phyloP scores from a whole-genome alignment of 2,329 filamentous ascomycete genomes.

The Trichoderma pleuroti region DNA sequence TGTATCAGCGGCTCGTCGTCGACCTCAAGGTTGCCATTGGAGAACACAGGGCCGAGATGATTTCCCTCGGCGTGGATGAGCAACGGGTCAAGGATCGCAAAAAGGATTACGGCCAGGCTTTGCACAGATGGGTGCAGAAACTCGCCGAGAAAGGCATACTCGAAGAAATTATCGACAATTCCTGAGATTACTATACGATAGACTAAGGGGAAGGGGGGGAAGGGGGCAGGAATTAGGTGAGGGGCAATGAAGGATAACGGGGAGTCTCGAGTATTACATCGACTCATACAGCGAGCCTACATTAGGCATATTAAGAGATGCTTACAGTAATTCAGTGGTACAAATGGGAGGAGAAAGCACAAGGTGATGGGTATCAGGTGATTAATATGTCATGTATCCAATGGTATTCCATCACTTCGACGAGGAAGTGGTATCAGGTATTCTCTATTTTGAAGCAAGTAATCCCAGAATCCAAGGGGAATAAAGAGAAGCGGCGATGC shows the following conservation, averaged over 20 bases:
- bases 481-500: neutral
- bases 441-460: neutral
- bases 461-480: neutral
- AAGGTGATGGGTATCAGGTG: neutral
- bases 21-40: slow-evolving; percentile 42
- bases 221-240: neutral
- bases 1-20: slow-evolving; percentile 38
- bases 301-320: neutral
- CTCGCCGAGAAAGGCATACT: slow-evolving; percentile 66
- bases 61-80: slow-evolving; percentile 45
- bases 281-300: neutral
- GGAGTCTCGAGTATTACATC: neutral
- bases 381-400: neutral
- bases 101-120: slow-evolving; percentile 65
- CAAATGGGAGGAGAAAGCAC: neutral
- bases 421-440: neutral
- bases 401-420: neutral
- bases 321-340: neutral
- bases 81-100: slow-evolving; percentile 52
- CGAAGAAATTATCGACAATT: slow-evolving; percentile 36
- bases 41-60: slow-evolving; percentile 48
- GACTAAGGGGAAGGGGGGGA: neutral
- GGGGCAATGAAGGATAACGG: neutral
- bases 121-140: slow-evolving; percentile 66
- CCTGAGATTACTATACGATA: neutral